phyloP scores from a whole-genome alignment of 495 filamentous ascomycete genomes.

The Chlorociboria aeruginascens region DNA sequence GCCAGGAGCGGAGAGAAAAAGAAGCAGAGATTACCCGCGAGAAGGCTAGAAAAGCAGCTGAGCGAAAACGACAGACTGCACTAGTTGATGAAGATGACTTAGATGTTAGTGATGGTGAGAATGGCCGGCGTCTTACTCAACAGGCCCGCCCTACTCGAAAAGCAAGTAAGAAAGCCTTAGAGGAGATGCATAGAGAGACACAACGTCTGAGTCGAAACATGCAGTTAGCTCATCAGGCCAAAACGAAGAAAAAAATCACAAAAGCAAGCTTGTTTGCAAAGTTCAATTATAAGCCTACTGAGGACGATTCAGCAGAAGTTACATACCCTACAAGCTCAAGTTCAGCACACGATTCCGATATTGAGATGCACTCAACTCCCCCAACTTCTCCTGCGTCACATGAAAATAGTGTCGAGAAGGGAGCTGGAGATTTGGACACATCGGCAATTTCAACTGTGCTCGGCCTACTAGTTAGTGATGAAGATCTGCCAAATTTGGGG shows the following conservation, averaged over 20 bases:
- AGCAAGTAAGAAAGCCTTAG: slow-evolving; percentile 90
- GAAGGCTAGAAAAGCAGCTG: slow-evolving; percentile 37
- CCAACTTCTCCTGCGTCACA: slow-evolving; percentile 37
- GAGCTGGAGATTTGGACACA: not conserved
- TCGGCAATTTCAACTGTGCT: not conserved
- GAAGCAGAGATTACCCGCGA: slow-evolving; percentile 43
- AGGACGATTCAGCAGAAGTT: slow-evolving; percentile 24
- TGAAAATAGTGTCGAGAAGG: slow-evolving; percentile 11
- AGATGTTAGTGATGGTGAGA: slow-evolving; percentile 43
- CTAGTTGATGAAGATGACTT: slow-evolving; percentile 24
- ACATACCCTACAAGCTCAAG: slow-evolving; percentile 25
- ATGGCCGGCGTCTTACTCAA: slow-evolving; percentile 47
- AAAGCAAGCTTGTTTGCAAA: slow-evolving; percentile 73
- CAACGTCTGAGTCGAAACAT: slow-evolving; percentile 81
- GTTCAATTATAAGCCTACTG: slow-evolving; percentile 56
- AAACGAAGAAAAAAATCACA: slow-evolving; percentile 83
- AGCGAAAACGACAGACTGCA: slow-evolving; percentile 18
- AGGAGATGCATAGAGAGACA: slow-evolving; percentile 88
- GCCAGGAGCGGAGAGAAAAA: slow-evolving; percentile 52
- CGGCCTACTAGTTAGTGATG: slow-evolving; percentile 4
- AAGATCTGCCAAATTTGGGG: slow-evolving; percentile 25
- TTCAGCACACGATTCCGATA: slow-evolving; percentile 28
- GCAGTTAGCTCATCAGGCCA: slow-evolving; percentile 83
- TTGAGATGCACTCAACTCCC: slow-evolving; percentile 35
- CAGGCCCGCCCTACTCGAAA: slow-evolving; percentile 62